Conservation (phyloP, 768 basidiomycete genomes). For the Tulasnella sp. region DNA sequence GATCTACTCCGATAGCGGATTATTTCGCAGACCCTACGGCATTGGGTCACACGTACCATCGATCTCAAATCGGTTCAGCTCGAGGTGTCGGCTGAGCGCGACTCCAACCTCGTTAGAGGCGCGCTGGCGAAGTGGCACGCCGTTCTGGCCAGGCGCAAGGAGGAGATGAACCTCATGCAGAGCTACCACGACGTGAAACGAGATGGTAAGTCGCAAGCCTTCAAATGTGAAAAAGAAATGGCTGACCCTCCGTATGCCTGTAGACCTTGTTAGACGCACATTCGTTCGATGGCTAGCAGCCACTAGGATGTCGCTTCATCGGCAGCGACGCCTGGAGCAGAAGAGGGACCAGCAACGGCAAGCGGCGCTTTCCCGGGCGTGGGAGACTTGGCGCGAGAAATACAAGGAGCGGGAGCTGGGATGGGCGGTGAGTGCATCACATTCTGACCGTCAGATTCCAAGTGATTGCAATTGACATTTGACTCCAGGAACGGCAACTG, state of each 20-base stretch:
- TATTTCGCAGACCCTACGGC: conserved; percentile 36
- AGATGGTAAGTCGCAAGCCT: conserved; percentile 42
- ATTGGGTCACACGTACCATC: conserved; percentile 66
- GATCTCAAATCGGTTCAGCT: conserved; percentile 62
- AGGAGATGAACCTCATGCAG: conserved; percentile 69
- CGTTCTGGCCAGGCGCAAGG: conserved; percentile 48
- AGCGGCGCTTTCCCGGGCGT: conserved; percentile 40
- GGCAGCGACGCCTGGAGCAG: conserved; percentile 45
- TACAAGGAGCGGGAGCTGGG: conserved; percentile 54
- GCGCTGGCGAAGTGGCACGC: conserved; percentile 62
- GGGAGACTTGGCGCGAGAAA: conserved; percentile 73
- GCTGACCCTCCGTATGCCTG: background rate
- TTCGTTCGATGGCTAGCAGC: conserved; percentile 61
- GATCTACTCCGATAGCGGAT: too few relatives aligned
- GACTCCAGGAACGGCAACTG: conserved; percentile 46
- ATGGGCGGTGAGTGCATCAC: background rate
- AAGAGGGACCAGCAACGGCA: conserved; percentile 53
- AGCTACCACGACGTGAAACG: conserved; percentile 71
- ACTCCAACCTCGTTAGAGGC: conserved; percentile 35
- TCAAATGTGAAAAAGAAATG: background rate
- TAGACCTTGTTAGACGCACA: conserved; percentile 55
- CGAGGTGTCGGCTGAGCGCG: conserved; percentile 42
- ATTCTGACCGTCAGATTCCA: background rate
- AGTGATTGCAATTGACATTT: background rate
- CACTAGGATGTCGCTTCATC: conserved; percentile 48